Evolutionary conservation across 2,329 filamentous ascomycete genomes (phyloP), one percentile per base, ranked within the genome.

Genomic region (Stagonosporopsis chrysanthemi): DNA sequence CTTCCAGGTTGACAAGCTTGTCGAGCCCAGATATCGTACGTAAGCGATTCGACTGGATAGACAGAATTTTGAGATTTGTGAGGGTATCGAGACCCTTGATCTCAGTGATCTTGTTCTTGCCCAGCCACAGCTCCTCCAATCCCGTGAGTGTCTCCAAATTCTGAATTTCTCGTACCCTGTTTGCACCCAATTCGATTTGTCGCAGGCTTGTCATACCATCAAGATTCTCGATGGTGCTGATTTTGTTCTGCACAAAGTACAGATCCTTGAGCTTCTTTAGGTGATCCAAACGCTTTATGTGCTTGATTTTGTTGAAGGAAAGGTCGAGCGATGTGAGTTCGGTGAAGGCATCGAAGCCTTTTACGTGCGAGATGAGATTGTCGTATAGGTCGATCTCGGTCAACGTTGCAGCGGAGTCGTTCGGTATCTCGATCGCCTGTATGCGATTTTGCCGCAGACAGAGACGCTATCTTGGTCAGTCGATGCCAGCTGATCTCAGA

Each of bases 281-380:
- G 69, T 94, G 90, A 56, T 84, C 84, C 64, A 98, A 81, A 69
- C 94, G 88, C 78, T 96, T 97, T 81, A 99, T 96, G 78, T 97
- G 93, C 77, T 97, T 97, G 81, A 99, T 94, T 82, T 98, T 98
- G 82, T 99, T 99, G 85, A 97, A 99, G 76, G 91, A 96, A 48
- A 99, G 83, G 75, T 99, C 95, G 52, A 99, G 86, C 54, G 82
- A 89, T 6, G 85, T 91, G 51, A 99, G 84, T 60, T 90, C 83
- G 12, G 83, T 86, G 55, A 97, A 86, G 42, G 86, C 82, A 51
- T 97, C 92, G 42, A 99, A 84, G 28, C 91, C 91, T 64, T 88
- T 88, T 77, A 97, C 87, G 76, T 96, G 92, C 11, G 88, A 86
- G 68, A 99, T 92, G 17, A 96, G 84, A 77, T 99, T 99, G 79